These are phyloP conservation scores for Rhodocollybia butyracea DNA, from an alignment of 768 basidiomycete species.

Conservation along the genomic window DNA sequence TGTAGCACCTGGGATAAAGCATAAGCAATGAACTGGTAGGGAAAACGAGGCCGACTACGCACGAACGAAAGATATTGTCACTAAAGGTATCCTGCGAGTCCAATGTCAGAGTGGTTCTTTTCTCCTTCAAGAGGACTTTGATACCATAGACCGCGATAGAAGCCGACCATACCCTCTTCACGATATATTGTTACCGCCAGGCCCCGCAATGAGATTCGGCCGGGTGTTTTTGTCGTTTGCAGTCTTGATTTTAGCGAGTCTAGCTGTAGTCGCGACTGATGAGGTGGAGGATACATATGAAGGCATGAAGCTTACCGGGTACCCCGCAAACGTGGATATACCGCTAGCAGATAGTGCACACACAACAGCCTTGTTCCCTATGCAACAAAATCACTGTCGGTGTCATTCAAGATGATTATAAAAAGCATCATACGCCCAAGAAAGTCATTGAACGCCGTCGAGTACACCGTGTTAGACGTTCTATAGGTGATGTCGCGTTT, in stretches of 20 bases:
- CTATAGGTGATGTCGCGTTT: conserved; percentile 32
- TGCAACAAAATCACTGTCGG: conserved; percentile 9
- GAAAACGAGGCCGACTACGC: conserved; percentile 34
- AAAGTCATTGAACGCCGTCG: conserved; percentile 57
- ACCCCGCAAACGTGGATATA: conserved; percentile 89
- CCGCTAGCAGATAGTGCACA: conserved; percentile 91
- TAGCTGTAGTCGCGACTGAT: conserved; percentile 41
- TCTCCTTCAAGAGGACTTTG: no score
- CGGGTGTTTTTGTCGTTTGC: conserved; percentile 76
- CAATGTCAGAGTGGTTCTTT: no score
- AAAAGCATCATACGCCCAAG: conserved; percentile 53
- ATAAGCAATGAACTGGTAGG: conserved; percentile 7
- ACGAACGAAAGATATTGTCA: conserved; percentile 97
- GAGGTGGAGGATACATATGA: background rate
- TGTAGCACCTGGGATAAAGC: conserved; percentile 59
- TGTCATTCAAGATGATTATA: conserved; percentile 7
- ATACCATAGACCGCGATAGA: conserved; percentile 86
- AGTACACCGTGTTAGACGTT: conserved; percentile 59
- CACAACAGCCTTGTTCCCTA: conserved; percentile 84
- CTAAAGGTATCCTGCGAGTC: conserved; percentile 91
- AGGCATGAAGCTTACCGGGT: conserved; percentile 50
- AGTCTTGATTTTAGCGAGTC: conserved; percentile 94
- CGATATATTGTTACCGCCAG: conserved; percentile 72
- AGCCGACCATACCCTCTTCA: conserved; percentile 86
- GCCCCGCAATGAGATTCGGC: conserved; percentile 71